Evolutionary conservation across 75 land plant genomes (phyloP), one percentile per base, ranked within the genome.

Genomic region (Sequoia sempervirens): DNA sequence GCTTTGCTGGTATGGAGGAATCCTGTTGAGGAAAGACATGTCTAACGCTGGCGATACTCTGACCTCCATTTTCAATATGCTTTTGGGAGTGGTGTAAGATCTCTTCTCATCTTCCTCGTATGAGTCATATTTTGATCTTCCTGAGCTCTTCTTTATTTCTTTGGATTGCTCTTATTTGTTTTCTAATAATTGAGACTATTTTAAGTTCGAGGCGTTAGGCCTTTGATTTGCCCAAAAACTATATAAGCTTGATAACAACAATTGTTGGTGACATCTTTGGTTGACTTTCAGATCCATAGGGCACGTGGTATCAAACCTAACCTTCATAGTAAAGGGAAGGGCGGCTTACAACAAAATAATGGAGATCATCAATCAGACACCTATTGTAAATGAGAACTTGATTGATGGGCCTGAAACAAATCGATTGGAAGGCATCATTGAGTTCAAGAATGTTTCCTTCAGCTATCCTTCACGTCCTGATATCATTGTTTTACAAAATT

Each of bases 301-400:
- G 1, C 2, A 26, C 32, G 1, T 28, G 20, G 45, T 90, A 36
- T 90, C 93, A 32, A 91, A 89, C 46, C 79, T 91, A 30, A 89
- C 89, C 30, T 89, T 91, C 46, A 86, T 94, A 80, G 88, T 91
- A 1, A 66, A 92, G 82, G 94, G 96, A 46, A 88, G 87, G 26
- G 96, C 92, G 13, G 94, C 96, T 78, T 93, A 92, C 17, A 82
- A 88, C 80, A 84, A 93, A n/a, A 90, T 92, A 80, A 91, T 92
- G 82, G 91, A 87, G 81, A 86, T 92, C n/a, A 92, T 94, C 64
- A 88, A 91, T 72, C 87, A 93, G 34, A 84, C 85, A 30, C 94
- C 96, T 4, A 79, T 82, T 40, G 89, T 92, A 38, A 93, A 94
- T 82, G 87, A 88, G 2, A 92, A 81, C 76, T 84, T 84, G 84